phyloP scores from a whole-genome alignment of 2,329 filamentous ascomycete species.

The Calonectria hawksworthii region DNA sequence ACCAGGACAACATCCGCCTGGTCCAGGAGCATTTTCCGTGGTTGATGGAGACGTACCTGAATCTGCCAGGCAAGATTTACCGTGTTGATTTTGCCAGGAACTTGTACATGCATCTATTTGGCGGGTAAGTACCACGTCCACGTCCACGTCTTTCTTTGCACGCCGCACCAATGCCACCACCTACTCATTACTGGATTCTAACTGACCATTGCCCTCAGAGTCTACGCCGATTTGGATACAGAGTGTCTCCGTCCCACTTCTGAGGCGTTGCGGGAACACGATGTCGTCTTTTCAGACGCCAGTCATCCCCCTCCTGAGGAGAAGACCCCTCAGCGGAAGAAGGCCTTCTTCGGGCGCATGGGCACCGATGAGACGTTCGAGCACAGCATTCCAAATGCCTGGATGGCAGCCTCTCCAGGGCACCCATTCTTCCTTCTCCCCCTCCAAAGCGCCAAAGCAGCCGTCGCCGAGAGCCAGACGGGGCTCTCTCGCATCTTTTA shows the following conservation, averaged over 20 bases:
- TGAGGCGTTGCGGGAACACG: slow-evolving; percentile 42
- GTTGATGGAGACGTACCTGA: slow-evolving; percentile 47
- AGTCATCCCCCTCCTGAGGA: no score
- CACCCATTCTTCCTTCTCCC: slow-evolving; percentile 52
- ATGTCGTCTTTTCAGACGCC: slow-evolving; percentile 22
- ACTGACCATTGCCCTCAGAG: slow-evolving; percentile 20
- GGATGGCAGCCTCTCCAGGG: slow-evolving; percentile 53
- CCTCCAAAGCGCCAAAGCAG: slow-evolving; percentile 29
- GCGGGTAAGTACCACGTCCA: slow-evolving; percentile 44
- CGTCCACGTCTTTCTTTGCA: no score
- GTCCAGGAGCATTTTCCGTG: slow-evolving; percentile 50
- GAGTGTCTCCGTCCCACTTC: slow-evolving; percentile 47
- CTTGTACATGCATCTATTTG: slow-evolving; percentile 55
- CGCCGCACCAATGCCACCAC: neutral
- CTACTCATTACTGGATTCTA: neutral
- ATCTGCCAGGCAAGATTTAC: slow-evolving; percentile 49
- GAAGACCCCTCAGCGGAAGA: neutral
- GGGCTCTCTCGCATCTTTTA: slow-evolving; percentile 5
- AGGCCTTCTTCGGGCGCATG: slow-evolving; percentile 51
- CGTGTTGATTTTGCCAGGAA: slow-evolving; percentile 50
- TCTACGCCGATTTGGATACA: slow-evolving; percentile 42
- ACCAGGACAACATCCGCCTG: slow-evolving; percentile 52
- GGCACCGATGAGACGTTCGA: slow-evolving; percentile 44
- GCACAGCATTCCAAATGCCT: slow-evolving; percentile 54
- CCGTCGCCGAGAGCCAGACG: slow-evolving; percentile 23